phyloP scores from a whole-genome alignment of 2,329 filamentous ascomycete species.

The Claviceps quebecensis region DNA sequence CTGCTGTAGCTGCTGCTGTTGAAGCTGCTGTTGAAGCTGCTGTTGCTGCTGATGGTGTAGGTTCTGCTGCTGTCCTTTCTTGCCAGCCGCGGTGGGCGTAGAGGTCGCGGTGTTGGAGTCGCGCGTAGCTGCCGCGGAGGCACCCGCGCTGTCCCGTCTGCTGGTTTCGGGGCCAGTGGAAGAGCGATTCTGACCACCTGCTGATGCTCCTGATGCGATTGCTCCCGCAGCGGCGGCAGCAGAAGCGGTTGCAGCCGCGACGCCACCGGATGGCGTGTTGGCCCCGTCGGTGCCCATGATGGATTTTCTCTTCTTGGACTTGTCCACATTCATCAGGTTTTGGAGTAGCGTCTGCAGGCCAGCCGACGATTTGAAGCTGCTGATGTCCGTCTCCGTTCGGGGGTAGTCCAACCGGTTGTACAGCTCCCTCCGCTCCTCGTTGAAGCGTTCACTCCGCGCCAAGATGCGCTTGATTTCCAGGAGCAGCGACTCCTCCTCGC shows the following conservation, averaged over 20 bases:
- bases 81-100: constrained; percentile 27
- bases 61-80: constrained; percentile 29
- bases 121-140: constrained; percentile 23
- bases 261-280: constrained; percentile 21
- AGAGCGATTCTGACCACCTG: constrained; percentile 20
- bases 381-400: constrained; percentile 52
- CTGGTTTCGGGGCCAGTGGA: constrained; percentile 19
- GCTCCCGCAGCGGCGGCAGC: neutral
- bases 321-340: constrained; percentile 69
- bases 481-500: constrained; percentile 80
- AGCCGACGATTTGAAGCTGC: constrained; percentile 65
- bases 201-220: constrained; percentile 7
- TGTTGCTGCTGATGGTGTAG: neutral
- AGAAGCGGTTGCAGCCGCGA: neutral
- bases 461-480: constrained; percentile 87
- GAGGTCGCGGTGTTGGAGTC: constrained; percentile 20
- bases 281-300: constrained; percentile 45
- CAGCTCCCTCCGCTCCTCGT: constrained; percentile 75
- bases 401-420: constrained; percentile 81
- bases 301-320: constrained; percentile 75
- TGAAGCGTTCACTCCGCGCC: constrained; percentile 70
- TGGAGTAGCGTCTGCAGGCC: constrained; percentile 70
- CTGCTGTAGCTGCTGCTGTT: neutral
- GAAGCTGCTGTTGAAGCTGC: neutral
- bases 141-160: constrained; percentile 40